Conservation (phyloP, 2,329 filamentous ascomycete species). For the Epichloe bromicola region DNA sequence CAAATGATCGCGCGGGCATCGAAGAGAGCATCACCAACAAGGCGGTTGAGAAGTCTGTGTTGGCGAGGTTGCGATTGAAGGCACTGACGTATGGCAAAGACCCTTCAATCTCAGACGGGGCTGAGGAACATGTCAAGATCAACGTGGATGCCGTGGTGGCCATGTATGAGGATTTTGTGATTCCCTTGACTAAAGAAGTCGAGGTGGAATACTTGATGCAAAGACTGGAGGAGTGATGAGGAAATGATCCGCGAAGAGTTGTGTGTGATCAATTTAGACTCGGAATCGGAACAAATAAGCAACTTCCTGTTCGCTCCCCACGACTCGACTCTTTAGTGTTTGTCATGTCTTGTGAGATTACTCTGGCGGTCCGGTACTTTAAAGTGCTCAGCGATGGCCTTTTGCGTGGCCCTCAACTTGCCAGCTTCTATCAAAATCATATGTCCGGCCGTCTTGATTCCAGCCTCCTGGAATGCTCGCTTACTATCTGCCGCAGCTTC, state of each 20-base stretch:
- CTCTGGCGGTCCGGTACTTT: constrained; percentile 15
- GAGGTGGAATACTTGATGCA: constrained; percentile 99
- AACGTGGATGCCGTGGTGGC: constrained; percentile 80
- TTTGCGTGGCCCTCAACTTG: constrained; percentile 64
- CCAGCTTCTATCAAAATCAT: constrained; percentile 73
- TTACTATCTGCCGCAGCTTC: constrained; percentile 81
- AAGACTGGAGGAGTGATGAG: constrained; percentile 42
- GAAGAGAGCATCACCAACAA: constrained; percentile 82
- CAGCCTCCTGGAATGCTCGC: constrained; percentile 86
- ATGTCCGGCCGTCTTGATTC: constrained; percentile 71
- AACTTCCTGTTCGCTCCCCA: no score
- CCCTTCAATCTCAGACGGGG: constrained; percentile 48
- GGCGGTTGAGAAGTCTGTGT: constrained; percentile 79
- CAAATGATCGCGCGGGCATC: constrained; percentile 66
- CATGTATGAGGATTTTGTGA: constrained; percentile 89
- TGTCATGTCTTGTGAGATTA: no score
- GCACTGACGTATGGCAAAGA: constrained; percentile 89
- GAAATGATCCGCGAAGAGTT: neutral
- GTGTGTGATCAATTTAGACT: neutral
- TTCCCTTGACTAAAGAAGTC: constrained; percentile 93
- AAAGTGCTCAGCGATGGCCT: constrained; percentile 64
- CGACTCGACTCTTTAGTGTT: no score
- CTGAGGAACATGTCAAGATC: constrained; percentile 60
- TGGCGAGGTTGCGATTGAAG: constrained; percentile 77
- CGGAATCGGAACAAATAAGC: no score